Conservation (phyloP, 192 early-diverging fungal species). For the Coemansia javaensis region DNA sequence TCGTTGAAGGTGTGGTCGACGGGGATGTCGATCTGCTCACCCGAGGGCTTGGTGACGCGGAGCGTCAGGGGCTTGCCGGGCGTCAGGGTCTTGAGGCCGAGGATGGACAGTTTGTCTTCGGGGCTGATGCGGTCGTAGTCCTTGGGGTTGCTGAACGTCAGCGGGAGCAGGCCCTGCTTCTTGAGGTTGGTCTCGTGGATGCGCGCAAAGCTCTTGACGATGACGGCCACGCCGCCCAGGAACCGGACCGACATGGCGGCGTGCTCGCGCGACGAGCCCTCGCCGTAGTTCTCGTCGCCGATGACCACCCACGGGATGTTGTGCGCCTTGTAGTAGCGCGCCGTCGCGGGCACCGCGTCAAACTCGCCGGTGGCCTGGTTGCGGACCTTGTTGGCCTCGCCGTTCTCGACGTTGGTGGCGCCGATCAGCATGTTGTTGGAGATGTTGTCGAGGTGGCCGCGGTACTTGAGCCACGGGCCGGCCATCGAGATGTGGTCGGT, state of each 20-base stretch:
- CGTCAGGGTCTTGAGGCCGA: slow-evolving; percentile 77
- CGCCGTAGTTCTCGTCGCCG: slow-evolving; percentile 99
- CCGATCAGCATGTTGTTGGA: slow-evolving; percentile 99
- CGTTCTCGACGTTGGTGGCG: slow-evolving; percentile 86
- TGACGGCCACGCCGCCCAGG: slow-evolving; percentile 88
- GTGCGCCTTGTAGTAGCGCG: slow-evolving; percentile 91
- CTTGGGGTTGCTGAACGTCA: slow-evolving; percentile 88
- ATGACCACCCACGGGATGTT: slow-evolving; percentile 88
- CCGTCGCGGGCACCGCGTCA: slow-evolving; percentile 87
- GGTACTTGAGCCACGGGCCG: slow-evolving; percentile 89
- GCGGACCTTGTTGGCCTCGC: slow-evolving; percentile 69
- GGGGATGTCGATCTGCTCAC: slow-evolving; percentile 69
- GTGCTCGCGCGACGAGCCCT: slow-evolving; percentile 98
- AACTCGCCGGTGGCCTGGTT: slow-evolving; percentile 70
- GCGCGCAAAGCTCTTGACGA: slow-evolving; percentile 96
- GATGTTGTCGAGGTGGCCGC: slow-evolving; percentile 98
- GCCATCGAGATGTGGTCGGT: slow-evolving; percentile 98
- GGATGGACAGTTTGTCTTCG: slow-evolving; percentile 79
- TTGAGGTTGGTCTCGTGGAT: slow-evolving; percentile 99
- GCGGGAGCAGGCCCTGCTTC: slow-evolving; percentile 97
- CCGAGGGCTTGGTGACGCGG: slow-evolving; percentile 73
- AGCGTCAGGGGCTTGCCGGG: slow-evolving; percentile 86
- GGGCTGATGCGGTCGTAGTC: slow-evolving; percentile 93
- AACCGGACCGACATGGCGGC: slow-evolving; percentile 96
- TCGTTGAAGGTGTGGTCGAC: slow-evolving; percentile 99